Evolutionary conservation across 2,329 filamentous ascomycete genomes (phyloP).

Genomic region (Fusarium succisae): DNA sequence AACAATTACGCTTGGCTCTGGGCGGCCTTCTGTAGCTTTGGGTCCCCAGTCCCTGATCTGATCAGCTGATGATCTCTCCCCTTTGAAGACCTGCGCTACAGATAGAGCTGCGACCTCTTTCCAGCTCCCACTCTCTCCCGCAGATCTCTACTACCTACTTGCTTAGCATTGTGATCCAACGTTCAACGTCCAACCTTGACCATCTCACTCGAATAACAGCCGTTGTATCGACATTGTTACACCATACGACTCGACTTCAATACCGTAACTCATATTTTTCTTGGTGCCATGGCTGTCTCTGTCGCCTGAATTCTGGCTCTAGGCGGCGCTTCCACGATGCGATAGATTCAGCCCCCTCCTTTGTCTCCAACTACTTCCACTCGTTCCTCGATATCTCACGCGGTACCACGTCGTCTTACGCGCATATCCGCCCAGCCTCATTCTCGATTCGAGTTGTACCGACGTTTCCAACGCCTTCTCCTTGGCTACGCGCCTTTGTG

Average conservation of each 20-base stretch:
- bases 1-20: constrained; percentile 32
- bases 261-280: neutral
- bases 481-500: constrained; percentile 7
- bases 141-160: constrained; percentile 32
- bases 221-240: neutral
- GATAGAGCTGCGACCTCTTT: constrained; percentile 39
- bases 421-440: constrained; percentile 18
- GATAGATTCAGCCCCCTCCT: constrained; percentile 37
- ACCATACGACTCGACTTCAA: neutral
- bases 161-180: constrained; percentile 24
- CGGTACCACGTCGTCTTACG: constrained; percentile 23
- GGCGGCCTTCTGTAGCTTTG: constrained; percentile 25
- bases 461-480: neutral
- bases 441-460: constrained; percentile 14
- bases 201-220: constrained; percentile 9
- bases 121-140: constrained; percentile 32
- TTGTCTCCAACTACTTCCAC: constrained; percentile 34
- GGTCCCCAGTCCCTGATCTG: constrained; percentile 33
- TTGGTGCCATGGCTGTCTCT: constrained; percentile 37
- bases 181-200: constrained; percentile 7
- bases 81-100: constrained; percentile 38
- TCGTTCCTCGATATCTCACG: constrained; percentile 33
- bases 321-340: constrained; percentile 39
- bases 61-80: constrained; percentile 46
- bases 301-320: constrained; percentile 35